Percentiles rank a stretch among this genome's conserved stretches.
These are phyloP conservation scores for Melaleuca alternifolia DNA, from an alignment of 345 rosid species.

Conservation along the genomic window DNA sequence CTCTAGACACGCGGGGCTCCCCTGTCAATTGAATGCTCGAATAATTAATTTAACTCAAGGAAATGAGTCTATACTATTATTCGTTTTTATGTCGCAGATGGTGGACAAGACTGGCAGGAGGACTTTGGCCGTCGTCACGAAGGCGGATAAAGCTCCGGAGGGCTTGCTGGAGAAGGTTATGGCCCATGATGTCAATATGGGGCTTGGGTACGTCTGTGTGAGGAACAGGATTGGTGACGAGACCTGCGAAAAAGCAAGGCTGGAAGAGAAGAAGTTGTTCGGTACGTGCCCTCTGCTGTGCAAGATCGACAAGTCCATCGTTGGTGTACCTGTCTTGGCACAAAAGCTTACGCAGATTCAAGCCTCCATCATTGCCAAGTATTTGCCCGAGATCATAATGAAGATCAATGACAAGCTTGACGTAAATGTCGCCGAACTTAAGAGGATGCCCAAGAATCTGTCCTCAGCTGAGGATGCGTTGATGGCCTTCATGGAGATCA, in stretches of 20 bases:
- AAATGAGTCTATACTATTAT: neutral
- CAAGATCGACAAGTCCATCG: conserved; percentile 24
- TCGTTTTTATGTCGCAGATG: neutral
- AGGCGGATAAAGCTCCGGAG: conserved; percentile 41
- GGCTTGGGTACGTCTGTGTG: conserved; percentile 37
- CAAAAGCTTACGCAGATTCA: conserved; percentile 21
- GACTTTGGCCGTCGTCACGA: conserved; percentile 42
- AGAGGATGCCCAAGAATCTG: no score
- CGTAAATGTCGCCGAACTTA: no score
- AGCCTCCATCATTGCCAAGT: conserved; percentile 8
- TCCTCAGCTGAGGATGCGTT: no score
- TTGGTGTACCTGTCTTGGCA: conserved; percentile 20
- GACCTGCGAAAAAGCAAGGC: conserved; percentile 15
- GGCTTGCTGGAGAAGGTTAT: conserved; percentile 32
- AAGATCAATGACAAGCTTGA: no score
- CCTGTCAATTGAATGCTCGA: neutral
- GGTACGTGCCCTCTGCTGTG: conserved; percentile 5
- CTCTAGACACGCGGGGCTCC: neutral
- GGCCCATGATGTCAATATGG: conserved; percentile 35
- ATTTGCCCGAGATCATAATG: no score
- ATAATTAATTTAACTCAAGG: neutral
- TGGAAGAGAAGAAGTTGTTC: conserved; percentile 12
- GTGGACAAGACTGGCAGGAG: conserved; percentile 30
- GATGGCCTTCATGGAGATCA: no score
- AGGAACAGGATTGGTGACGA: conserved; percentile 32